Base-by-base conservation (phyloP, 2,329 filamentous ascomycete species). In the Nigrospora sphaerica region DNA sequence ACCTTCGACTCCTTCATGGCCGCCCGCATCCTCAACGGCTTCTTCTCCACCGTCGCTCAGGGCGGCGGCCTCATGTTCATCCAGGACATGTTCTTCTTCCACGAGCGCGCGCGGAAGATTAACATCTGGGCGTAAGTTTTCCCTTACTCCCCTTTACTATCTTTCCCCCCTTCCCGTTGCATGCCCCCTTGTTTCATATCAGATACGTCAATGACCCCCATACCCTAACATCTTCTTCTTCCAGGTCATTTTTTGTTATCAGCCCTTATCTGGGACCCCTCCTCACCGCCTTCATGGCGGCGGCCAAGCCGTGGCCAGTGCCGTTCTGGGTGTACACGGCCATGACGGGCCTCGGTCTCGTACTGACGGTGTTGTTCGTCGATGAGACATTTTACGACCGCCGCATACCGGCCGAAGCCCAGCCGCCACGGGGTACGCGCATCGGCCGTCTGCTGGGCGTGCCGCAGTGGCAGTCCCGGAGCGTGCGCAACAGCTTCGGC, bases 31-130 rank as follows among this genome's bases (percentile, higher is more conserved):
- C 58, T 74, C 32, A 73, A 70, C 49, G 68, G 73, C 17, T 69
- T 75, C 51, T 75, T 75, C 57, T 66, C 65, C 32, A 73, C 71
- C 5, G 68, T 69, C 9, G 57, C 61, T 9, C 71, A 73, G 48
- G 67, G 63, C 5, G 65, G 67, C 14, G 73, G 72, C 11, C 62
- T 80, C 44, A 72, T 75, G 52, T 73, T 73, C 54, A 72, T 78
- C 56, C 73, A 78, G 45, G 78, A 81, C 57, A 68, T 79, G 47
- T 82, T 78, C 64, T 81, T 78, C 63, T 78, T 80, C 59, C 78
- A 81, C 52, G 71, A 80, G 50, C 65, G 74, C 33, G 71, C 72
- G 1, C 60, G 71, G 18, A 74, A 75, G 56, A 74, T 74, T 49
- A 71, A 71, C 42, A 61, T 75, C 34, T 74, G 71, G 71, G 70